A percentile compares a stretch with the other conserved stretches of the same genome.
phyloP scores from a whole-genome alignment of 768 basidiomycete species.

The Dioszegia crocea region DNA sequence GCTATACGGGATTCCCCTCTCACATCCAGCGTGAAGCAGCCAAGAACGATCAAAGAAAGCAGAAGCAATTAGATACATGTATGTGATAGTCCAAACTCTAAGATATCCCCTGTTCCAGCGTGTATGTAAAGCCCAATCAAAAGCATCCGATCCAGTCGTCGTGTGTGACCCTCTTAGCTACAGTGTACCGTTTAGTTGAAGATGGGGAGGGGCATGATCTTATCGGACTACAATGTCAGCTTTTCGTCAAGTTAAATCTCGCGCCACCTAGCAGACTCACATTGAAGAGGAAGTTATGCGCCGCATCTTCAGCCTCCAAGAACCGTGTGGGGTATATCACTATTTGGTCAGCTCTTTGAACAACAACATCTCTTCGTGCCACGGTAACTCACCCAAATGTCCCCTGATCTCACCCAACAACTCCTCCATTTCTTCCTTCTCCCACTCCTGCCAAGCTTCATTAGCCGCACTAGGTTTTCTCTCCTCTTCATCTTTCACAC shows the following conservation, averaged over 20 bases:
- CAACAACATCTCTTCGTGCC: no score
- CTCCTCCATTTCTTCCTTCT: conserved; percentile 84
- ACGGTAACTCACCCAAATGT: conserved; percentile 73
- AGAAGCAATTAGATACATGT: no score
- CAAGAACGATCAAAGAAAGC: no score
- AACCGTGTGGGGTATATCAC: conserved; percentile 81
- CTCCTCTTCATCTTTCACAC: neutral
- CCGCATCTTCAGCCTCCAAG: conserved; percentile 85
- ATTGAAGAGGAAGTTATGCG: conserved; percentile 90
- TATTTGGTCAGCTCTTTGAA: conserved; percentile 50
- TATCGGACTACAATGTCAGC: conserved; percentile 55
- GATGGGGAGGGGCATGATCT: conserved; percentile 49
- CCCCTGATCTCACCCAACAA: conserved; percentile 72
- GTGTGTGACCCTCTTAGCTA: no score
- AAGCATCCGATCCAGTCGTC: no score
- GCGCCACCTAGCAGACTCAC: conserved; percentile 46
- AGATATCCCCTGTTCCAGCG: no score
- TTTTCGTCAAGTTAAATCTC: no score
- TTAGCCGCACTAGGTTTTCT: conserved; percentile 50
- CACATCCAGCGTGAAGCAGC: no score
- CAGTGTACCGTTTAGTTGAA: conserved; percentile 31
- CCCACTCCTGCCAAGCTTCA: conserved; percentile 75
- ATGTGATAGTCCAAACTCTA: no score
- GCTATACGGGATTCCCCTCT: no score
- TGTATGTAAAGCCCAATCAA: no score